A percentile compares a stretch with the other conserved stretches of the same genome.
phyloP scores from a whole-genome alignment of 352 stramenopile genomes.

The Thalassiosira ordinaria region DNA sequence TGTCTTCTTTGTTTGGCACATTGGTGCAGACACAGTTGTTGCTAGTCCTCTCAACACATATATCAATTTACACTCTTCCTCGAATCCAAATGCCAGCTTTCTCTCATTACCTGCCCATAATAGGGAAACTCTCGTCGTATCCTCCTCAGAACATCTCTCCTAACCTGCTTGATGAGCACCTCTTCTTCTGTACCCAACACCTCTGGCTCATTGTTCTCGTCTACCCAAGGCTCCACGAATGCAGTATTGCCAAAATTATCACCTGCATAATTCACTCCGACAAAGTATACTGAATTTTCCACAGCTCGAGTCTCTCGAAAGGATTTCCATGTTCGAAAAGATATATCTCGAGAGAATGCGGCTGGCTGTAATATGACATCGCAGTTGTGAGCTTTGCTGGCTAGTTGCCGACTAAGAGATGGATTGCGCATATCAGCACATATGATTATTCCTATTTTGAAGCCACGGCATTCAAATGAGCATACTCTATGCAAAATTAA shows the following conservation, averaged over 20 bases:
- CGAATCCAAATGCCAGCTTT: conserved; percentile 3
- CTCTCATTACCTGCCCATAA: conserved; percentile 26
- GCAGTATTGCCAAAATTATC: conserved; percentile 34
- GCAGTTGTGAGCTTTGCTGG: conserved; percentile 13
- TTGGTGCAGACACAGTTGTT: no score
- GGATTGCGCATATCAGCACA: conserved; percentile 50
- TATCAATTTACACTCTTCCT: no score
- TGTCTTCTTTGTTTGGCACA: no score
- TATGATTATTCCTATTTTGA: conserved; percentile 50
- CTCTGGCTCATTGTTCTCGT: conserved; percentile 41
- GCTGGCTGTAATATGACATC: conserved; percentile 50
- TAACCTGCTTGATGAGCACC: conserved; percentile 10
- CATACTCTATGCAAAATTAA: conserved; percentile 7
- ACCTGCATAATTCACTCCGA: conserved; percentile 46
- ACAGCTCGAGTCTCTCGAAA: conserved; percentile 52
- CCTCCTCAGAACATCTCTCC: conserved; percentile 17
- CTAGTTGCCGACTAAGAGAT: conserved; percentile 13
- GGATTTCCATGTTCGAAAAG: conserved; percentile 52
- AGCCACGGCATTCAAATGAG: conserved; percentile 28
- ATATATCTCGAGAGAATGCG: conserved; percentile 38
- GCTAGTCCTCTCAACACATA: no score
- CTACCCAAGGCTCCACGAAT: conserved; percentile 45
- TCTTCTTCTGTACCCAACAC: conserved; percentile 15
- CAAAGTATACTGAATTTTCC: conserved; percentile 52
- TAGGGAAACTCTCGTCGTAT: conserved; percentile 26